Evolutionary conservation across 208 protist genomes (phyloP).

Genomic region (Polymyxa betae): DNA sequence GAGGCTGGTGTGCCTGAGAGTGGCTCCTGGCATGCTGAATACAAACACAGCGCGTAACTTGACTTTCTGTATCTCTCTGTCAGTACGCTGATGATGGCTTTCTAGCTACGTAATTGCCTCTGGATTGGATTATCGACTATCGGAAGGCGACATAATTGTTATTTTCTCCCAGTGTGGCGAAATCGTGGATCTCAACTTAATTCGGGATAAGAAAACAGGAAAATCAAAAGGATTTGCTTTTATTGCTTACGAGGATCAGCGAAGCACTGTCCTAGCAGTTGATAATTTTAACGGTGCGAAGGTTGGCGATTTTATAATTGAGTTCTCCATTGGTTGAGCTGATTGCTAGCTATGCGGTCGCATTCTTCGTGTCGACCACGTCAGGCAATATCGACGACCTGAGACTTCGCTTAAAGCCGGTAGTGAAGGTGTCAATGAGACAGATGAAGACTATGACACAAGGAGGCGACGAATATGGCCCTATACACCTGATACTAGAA

Average conservation of each 20-base stretch:
- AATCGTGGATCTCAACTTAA: constrained; percentile 64
- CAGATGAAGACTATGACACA: constrained; percentile 56
- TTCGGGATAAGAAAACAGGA: constrained; percentile 68
- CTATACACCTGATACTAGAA: constrained; percentile 15
- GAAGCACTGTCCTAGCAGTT: constrained; percentile 82
- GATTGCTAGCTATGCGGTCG: constrained; percentile 51
- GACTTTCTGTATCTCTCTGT: not conserved
- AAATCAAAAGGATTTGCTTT: constrained; percentile 69
- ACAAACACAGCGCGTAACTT: constrained; percentile 57
- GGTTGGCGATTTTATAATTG: constrained; percentile 63
- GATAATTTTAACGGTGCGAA: constrained; percentile 89
- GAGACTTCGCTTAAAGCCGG: constrained; percentile 54
- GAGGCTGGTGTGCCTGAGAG: constrained; percentile 27
- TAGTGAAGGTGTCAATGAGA: constrained; percentile 52
- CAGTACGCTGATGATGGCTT: not conserved
- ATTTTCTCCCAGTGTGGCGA: constrained; percentile 65
- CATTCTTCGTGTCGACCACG: constrained; percentile 45
- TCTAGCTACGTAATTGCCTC: constrained; percentile 61
- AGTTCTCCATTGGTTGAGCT: not conserved
- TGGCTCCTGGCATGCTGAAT: constrained; percentile 66
- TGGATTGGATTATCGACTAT: constrained; percentile 63
- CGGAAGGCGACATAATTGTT: constrained; percentile 62
- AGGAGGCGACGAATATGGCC: constrained; percentile 54
- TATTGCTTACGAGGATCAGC: constrained; percentile 74
- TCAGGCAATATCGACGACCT: constrained; percentile 50